These are phyloP conservation scores for Penicillium sp. DNA, from an alignment of 2,329 filamentous ascomycete species.

Conservation along the genomic window DNA sequence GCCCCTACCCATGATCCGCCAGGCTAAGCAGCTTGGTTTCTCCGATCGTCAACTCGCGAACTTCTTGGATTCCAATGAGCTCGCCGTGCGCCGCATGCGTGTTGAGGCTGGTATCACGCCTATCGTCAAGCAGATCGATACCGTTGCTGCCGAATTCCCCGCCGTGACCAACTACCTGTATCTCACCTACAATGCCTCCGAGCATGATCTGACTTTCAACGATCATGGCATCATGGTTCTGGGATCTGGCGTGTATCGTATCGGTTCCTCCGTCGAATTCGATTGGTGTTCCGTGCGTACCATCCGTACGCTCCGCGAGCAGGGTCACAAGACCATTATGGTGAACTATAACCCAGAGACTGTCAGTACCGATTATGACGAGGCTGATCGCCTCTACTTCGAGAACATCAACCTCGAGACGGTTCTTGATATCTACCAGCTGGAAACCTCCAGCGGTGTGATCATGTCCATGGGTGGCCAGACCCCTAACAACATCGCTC, in stretches of 20 bases:
- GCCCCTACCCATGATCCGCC: slow-evolving; percentile 63
- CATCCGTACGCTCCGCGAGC: slow-evolving; percentile 80
- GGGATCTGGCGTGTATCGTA: slow-evolving; percentile 92
- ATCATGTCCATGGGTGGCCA: slow-evolving; percentile 96
- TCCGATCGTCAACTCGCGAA: slow-evolving; percentile 88
- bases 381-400: slow-evolving; percentile 91
- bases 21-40: slow-evolving; percentile 92
- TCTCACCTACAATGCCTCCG: slow-evolving; percentile 86
- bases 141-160: slow-evolving; percentile 94
- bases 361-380: slow-evolving; percentile 85
- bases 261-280: slow-evolving; percentile 96
- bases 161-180: slow-evolving; percentile 95
- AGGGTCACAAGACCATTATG: slow-evolving; percentile 92
- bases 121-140: slow-evolving; percentile 97
- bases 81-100: slow-evolving; percentile 77
- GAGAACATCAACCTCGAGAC: slow-evolving; percentile 92
- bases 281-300: slow-evolving; percentile 98
- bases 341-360: slow-evolving; percentile 92
- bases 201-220: slow-evolving; percentile 77
- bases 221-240: slow-evolving; percentile 96
- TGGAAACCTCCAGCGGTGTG: slow-evolving; percentile 78
- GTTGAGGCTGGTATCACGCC: slow-evolving; percentile 83
- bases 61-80: slow-evolving; percentile 92
- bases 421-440: slow-evolving; percentile 86
- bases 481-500: slow-evolving; percentile 94